Evolutionary conservation across 768 basidiomycete genomes (phyloP).

Genomic region (Filobasidium wieringae): DNA sequence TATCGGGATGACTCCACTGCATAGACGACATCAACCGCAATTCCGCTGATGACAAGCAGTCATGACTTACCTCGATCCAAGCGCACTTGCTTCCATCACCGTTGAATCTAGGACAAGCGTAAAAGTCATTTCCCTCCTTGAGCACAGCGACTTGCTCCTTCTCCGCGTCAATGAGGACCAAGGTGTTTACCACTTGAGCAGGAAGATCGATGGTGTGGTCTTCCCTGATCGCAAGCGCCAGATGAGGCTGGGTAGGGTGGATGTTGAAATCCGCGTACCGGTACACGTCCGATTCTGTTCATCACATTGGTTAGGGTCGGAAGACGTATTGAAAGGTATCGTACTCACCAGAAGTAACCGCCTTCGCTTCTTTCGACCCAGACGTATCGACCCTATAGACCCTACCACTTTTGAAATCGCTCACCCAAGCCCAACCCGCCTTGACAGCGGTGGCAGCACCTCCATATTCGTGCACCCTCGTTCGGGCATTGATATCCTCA

Average conservation of each 20-base stretch:
- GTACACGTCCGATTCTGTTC: constrained; percentile 44
- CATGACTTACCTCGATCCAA: constrained; percentile 52
- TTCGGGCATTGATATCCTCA: neutral
- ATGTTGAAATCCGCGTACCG: constrained; percentile 57
- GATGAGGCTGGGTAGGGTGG: constrained; percentile 47
- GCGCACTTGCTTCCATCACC: constrained; percentile 50
- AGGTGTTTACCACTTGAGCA: constrained; percentile 47
- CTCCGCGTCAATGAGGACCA: constrained; percentile 49
- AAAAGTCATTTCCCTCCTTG: constrained; percentile 58
- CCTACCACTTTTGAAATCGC: constrained; percentile 47
- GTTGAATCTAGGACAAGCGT: constrained; percentile 51
- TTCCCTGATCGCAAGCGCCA: constrained; percentile 56
- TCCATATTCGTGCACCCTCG: constrained; percentile 58
- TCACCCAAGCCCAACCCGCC: constrained; percentile 50
- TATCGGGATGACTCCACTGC: constrained; percentile 47
- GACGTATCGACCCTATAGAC: constrained; percentile 43
- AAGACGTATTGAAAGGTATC: constrained; percentile 9
- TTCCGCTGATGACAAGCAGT: neutral
- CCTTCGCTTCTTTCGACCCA: constrained; percentile 34
- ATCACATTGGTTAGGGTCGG: neutral
- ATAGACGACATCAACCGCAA: neutral
- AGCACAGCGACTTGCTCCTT: constrained; percentile 45
- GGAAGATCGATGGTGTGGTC: constrained; percentile 55
- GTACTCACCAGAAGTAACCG: constrained; percentile 54
- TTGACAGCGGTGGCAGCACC: constrained; percentile 52